Percentiles rank a stretch among this genome's conserved stretches.
Conservation (phyloP, 306 rosid genomes). For the Citrullus amarus region DNA sequence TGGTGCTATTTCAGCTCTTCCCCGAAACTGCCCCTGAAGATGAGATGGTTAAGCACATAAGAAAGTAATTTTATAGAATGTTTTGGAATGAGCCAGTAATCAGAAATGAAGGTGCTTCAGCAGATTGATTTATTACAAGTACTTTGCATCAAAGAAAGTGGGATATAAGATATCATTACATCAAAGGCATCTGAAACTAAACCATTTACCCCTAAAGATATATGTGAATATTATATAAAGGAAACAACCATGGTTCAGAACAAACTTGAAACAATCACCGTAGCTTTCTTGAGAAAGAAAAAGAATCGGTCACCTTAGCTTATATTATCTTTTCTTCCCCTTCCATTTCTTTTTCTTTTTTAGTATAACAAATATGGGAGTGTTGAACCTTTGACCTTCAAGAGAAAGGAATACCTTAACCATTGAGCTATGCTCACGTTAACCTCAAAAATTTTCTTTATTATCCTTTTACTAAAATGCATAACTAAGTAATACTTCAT, state of each 20-base stretch:
- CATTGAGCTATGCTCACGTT: not conserved
- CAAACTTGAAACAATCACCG: not conserved
- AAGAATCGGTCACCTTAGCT: not conserved
- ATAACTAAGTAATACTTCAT: not conserved
- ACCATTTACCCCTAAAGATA: not conserved
- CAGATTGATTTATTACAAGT: not conserved
- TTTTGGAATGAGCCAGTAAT: not conserved
- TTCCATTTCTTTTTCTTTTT: not conserved
- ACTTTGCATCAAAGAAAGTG: not conserved
- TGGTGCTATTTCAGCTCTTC: conserved; percentile 92
- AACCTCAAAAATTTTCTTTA: not conserved
- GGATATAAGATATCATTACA: not conserved
- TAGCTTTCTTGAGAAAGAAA: not conserved
- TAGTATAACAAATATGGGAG: not conserved
- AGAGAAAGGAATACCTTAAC: not conserved
- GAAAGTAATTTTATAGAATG: not conserved
- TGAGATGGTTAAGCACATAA: conserved; percentile 16
- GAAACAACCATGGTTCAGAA: not conserved
- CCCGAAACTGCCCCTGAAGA: conserved; percentile 68
- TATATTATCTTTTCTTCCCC: not conserved
- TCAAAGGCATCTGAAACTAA: not conserved
- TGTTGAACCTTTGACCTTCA: not conserved
- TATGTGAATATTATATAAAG: not conserved
- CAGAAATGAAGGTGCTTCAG: not conserved
- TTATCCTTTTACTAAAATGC: not conserved